Evolutionary conservation across 2,329 filamentous ascomycete species (phyloP), one percentile per base, ranked within the genome.

Genomic region (Talaromyces sp.): DNA sequence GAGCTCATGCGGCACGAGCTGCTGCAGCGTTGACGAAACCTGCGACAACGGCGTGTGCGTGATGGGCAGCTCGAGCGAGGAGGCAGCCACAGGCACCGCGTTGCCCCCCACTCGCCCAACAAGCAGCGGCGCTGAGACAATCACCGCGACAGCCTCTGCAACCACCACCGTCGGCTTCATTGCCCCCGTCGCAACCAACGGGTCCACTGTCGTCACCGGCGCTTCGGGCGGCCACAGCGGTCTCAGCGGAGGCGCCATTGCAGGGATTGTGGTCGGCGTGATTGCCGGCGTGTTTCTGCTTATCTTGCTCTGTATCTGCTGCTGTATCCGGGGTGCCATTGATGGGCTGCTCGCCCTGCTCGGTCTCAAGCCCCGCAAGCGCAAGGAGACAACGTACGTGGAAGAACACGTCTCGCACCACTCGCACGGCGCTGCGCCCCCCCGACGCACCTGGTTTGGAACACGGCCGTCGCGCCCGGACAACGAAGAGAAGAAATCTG

Each of bases 201-300:
- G 78, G 2, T 72, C 71, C 24, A 68, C 71, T 3, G 62, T 77
- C 52, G 69, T 74, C 21, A 67, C 70, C 7, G 65, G 73, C 31
- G 70, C 71, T 6, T 56, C 67, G 8, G 69, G 69, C 56, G 69
- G 60, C 46, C 31, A 55, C 29, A 53, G 73, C 41, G 77, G 78
- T 24, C 69, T 82, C 24, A 81, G 78, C 60, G 79, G 78, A 19
- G 80, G 80, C 24, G 79, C 79, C 1, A 82, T 82, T 60, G 80
- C 80, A 21, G 80, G 80, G 43, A 82, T 82, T 55, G 80, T 82
- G 59, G 79, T 82, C 58, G 80, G 80, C 46, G 74, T 76, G 19
- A 73, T 81, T 58, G 73, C 73, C 1, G 80, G 77, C 55, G 72
- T 79, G 11, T 68, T 80, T 54, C 65, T 81, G 13, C 66, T 81